Conservation (phyloP, 2,329 filamentous ascomycete genomes). For the Elsinoe perseae region DNA sequence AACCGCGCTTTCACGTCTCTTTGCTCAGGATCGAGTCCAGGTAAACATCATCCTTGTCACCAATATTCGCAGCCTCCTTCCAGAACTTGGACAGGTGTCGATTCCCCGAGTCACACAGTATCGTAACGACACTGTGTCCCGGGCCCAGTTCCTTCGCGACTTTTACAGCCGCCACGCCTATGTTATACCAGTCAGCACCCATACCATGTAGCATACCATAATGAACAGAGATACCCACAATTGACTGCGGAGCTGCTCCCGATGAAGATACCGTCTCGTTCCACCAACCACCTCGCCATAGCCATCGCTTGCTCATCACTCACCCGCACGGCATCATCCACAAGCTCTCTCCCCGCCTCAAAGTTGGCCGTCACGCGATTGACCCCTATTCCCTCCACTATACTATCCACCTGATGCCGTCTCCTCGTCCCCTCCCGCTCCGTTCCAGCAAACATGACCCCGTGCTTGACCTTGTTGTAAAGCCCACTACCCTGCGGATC, state of each 20-base stretch:
- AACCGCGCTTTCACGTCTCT: background rate
- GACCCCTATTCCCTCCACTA: slow-evolving; percentile 93
- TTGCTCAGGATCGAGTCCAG: slow-evolving; percentile 51
- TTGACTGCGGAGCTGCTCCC: slow-evolving; percentile 97
- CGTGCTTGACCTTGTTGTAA: slow-evolving; percentile 84
- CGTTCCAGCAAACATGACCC: slow-evolving; percentile 87
- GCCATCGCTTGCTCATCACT: slow-evolving; percentile 79
- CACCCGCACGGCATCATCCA: slow-evolving; percentile 85
- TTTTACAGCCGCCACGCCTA: slow-evolving; percentile 61
- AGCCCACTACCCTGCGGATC: slow-evolving; percentile 92
- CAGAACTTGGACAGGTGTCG: slow-evolving; percentile 80
- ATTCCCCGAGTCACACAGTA: slow-evolving; percentile 70
- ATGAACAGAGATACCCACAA: slow-evolving; percentile 45
- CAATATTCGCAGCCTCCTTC: slow-evolving; percentile 62
- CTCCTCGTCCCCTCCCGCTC: slow-evolving; percentile 87
- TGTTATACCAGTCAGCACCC: slow-evolving; percentile 13
- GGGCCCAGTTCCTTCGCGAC: slow-evolving; percentile 57
- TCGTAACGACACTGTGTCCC: slow-evolving; percentile 60
- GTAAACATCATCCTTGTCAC: slow-evolving; percentile 38
- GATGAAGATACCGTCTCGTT: slow-evolving; percentile 89
- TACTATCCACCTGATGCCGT: slow-evolving; percentile 84
- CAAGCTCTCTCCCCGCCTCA: slow-evolving; percentile 71
- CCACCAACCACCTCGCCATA: slow-evolving; percentile 96
- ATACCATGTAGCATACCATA: background rate
- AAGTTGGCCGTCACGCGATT: slow-evolving; percentile 94